Evolutionary conservation across 2,329 filamentous ascomycete species (phyloP).

Genomic region (Colletotrichum sp.): DNA sequence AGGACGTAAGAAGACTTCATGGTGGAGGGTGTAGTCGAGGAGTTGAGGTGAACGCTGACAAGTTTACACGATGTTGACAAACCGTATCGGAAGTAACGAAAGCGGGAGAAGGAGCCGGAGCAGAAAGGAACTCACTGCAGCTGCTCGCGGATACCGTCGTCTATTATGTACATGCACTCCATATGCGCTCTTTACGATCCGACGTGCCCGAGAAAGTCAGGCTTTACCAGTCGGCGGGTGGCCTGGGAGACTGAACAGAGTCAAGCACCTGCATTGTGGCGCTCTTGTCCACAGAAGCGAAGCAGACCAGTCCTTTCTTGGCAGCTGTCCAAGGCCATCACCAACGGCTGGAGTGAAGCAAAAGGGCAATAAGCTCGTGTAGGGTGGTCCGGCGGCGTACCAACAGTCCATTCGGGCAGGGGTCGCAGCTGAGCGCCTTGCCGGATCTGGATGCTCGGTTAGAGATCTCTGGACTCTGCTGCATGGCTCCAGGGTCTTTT

Average conservation of each 20-base stretch:
- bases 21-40: background rate
- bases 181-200: background rate
- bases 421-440: background rate
- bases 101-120: background rate
- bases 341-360: background rate
- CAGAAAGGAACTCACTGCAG: too few species aligned
- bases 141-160: too few species aligned
- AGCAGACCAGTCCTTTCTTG: background rate
- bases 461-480: background rate
- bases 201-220: background rate
- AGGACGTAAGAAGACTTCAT: slow-evolving; percentile 24
- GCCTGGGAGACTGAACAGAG: background rate
- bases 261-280: slow-evolving; percentile 1
- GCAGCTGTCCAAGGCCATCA: background rate
- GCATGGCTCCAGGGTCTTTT: background rate
- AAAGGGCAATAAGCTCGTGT: slow-evolving; percentile 2
- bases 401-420: background rate
- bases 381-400: background rate
- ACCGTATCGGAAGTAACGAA: background rate
- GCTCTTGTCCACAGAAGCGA: background rate
- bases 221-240: background rate
- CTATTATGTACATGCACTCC: background rate
- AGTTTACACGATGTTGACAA: background rate
- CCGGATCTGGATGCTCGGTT: slow-evolving; percentile 6
- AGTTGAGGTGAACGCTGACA: background rate